phyloP scores from a whole-genome alignment of 2,329 filamentous ascomycete species.

The Xylariaceae sp. region DNA sequence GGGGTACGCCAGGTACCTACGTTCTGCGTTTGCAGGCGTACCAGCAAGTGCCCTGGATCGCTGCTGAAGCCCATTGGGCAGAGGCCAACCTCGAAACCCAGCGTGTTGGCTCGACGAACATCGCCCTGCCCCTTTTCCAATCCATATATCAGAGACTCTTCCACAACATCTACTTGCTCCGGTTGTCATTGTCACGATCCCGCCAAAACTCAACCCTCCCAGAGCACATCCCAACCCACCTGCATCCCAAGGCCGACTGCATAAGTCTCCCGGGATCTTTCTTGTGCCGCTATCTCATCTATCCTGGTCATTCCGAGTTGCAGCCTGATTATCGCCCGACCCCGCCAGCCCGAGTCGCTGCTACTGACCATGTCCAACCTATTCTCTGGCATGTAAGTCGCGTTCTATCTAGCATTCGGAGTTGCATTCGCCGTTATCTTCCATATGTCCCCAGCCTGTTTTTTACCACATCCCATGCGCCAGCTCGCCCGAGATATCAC shows the following conservation, averaged over 20 bases:
- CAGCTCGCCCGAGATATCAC: neutral
- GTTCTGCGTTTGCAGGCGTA: neutral
- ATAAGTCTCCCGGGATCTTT: conserved; percentile 12
- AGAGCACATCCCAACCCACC: neutral
- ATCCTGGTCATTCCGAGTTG: neutral
- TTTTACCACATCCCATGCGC: neutral
- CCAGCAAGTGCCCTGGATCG: neutral
- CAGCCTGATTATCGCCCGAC: conserved; percentile 22
- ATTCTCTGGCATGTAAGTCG: conserved; percentile 57
- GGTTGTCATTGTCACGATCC: neutral
- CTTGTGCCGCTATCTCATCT: conserved; percentile 10
- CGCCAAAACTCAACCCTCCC: neutral
- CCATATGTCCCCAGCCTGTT: neutral
- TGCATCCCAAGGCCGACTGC: conserved; percentile 5
- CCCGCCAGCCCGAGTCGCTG: conserved; percentile 20
- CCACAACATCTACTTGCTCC: conserved; percentile 7
- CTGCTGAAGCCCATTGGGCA: conserved; percentile 14
- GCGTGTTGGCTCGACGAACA: conserved; percentile 20
- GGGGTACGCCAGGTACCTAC: no score
- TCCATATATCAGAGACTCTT: conserved; percentile 1
- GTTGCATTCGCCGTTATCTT: conserved; percentile 1
- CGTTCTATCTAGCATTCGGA: conserved; percentile 8
- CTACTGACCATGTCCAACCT: conserved; percentile 52
- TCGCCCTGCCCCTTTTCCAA: conserved; percentile 24
- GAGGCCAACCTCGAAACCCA: conserved; percentile 18